Conservation (phyloP, 2,329 filamentous ascomycete species). For the Phaeoacremonium minimum region DNA sequence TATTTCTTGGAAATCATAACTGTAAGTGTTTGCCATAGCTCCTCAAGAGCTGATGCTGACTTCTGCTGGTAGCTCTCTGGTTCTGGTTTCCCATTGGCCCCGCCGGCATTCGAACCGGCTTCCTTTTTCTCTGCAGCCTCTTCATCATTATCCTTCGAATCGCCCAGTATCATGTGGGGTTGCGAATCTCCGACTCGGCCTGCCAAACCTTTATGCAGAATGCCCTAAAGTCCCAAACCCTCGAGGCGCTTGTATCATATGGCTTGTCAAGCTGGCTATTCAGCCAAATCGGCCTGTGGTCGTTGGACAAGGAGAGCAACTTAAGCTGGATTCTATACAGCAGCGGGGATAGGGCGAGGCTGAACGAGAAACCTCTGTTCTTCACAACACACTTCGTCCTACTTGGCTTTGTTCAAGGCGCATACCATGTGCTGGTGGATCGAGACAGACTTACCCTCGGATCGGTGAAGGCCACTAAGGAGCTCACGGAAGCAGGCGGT, state of each 20-base stretch:
- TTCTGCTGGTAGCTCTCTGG: conserved; percentile 63
- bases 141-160: conserved; percentile 82
- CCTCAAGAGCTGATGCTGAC: conserved; percentile 7
- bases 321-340: conserved; percentile 71
- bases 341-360: conserved; percentile 64
- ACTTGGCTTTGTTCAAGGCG: conserved; percentile 66
- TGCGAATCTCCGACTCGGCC: conserved; percentile 66
- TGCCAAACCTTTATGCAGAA: conserved; percentile 59
- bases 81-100: conserved; percentile 78
- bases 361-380: conserved; percentile 87
- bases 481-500: conserved; percentile 8
- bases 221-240: conserved; percentile 53
- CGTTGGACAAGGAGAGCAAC: conserved; percentile 52
- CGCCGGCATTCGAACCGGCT: conserved; percentile 67
- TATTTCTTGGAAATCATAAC: conserved; percentile 30
- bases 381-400: conserved; percentile 66
- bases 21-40: neutral
- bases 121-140: conserved; percentile 74
- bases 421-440: conserved; percentile 67
- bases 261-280: conserved; percentile 73
- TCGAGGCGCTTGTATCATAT: conserved; percentile 74
- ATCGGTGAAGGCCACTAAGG: conserved; percentile 20
- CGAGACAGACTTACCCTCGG: conserved; percentile 62
- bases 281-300: conserved; percentile 76
- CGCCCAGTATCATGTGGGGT: conserved; percentile 72